These are phyloP conservation scores for Arthrobotrys sinensis DNA, from an alignment of 2,329 filamentous ascomycete species.

Conservation along the genomic window DNA sequence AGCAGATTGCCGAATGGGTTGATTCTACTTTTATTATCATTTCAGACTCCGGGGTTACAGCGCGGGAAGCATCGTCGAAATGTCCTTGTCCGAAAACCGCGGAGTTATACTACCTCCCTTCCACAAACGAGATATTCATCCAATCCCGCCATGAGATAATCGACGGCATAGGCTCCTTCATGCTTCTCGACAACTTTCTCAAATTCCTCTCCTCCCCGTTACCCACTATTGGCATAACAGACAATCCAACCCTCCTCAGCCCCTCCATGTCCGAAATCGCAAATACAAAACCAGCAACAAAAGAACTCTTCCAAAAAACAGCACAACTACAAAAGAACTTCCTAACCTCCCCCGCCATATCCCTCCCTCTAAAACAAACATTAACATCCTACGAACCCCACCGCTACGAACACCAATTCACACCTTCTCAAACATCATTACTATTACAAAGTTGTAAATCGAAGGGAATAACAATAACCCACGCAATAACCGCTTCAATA, in stretches of 20 bases:
- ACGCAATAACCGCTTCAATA: conserved; percentile 15
- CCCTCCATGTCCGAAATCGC: conserved; percentile 10
- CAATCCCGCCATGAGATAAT: conserved; percentile 31
- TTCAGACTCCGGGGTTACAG: not conserved
- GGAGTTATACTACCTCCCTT: conserved; percentile 12
- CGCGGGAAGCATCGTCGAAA: not conserved
- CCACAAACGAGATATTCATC: conserved; percentile 12
- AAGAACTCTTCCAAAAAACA: not conserved
- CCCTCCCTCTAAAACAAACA: not conserved
- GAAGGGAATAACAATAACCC: conserved; percentile 12
- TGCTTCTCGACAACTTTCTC: conserved; percentile 40
- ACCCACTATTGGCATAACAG: not conserved
- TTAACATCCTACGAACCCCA: not conserved
- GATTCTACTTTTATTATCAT: conserved; percentile 16
- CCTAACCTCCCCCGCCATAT: not conserved
- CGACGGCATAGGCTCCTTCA: conserved; percentile 29
- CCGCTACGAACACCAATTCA: conserved; percentile 7
- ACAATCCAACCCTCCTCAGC: conserved; percentile 2
- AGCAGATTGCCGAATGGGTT: conserved; percentile 10
- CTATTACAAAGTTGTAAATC: conserved; percentile 17
- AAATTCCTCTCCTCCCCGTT: not conserved
- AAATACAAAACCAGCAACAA: not conserved
- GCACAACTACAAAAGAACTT: not conserved
- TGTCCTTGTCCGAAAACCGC: not conserved
- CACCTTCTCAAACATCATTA: not conserved